Evolutionary conservation across 495 filamentous ascomycete species (phyloP).

Genomic region (Wilcoxina mikolae): DNA sequence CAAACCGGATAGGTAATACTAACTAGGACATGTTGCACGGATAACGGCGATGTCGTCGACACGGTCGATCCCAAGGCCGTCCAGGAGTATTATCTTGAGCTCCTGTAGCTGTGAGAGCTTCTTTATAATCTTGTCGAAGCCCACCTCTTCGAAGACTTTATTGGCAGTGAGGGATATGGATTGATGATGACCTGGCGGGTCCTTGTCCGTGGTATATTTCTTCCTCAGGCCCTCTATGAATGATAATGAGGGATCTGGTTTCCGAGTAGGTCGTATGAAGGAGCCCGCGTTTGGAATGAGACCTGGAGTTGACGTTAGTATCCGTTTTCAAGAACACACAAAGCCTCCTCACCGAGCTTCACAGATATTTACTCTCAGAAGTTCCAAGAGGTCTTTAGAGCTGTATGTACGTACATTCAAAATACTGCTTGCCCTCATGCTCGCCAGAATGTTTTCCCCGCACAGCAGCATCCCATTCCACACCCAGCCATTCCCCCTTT

Average conservation of each 20-base stretch:
- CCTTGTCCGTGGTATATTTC: constrained; percentile 54
- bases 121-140: constrained; percentile 80
- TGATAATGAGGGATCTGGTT: constrained; percentile 46
- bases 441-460: constrained; percentile 83
- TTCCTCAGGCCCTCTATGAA: constrained; percentile 66
- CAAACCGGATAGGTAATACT: constrained; percentile 4
- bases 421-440: constrained; percentile 65
- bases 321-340: background rate
- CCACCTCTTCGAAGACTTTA: constrained; percentile 87
- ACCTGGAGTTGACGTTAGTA: constrained; percentile 38
- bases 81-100: constrained; percentile 65
- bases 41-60: constrained; percentile 34
- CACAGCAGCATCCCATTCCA: constrained; percentile 84
- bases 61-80: constrained; percentile 49
- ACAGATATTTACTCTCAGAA: background rate
- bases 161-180: constrained; percentile 53
- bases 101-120: constrained; percentile 64
- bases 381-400: too few relatives aligned
- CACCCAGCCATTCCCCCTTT: constrained; percentile 72
- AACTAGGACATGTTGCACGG: constrained; percentile 37
- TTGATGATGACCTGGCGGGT: background rate
- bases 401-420: constrained; percentile 47
- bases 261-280: constrained; percentile 67
- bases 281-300: constrained; percentile 56
- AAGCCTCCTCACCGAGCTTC: background rate